Evolutionary conservation across 768 basidiomycete genomes (phyloP).

Genomic region (Termitomyces sp.): DNA sequence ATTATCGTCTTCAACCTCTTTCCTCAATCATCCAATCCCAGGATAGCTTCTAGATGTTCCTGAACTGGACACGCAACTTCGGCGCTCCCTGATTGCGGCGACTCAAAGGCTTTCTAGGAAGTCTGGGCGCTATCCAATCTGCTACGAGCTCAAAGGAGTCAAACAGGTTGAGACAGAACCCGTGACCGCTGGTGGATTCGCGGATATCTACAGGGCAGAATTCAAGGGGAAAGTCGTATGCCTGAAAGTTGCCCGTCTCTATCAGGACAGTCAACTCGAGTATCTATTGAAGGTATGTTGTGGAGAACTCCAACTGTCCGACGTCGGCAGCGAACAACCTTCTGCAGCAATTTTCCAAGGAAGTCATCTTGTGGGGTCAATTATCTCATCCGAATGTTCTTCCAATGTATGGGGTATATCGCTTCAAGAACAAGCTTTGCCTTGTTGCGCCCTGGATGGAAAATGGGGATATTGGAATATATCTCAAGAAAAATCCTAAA

Average conservation of each 20-base stretch:
- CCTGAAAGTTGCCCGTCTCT: not conserved
- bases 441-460: conserved; percentile 6
- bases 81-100: not conserved
- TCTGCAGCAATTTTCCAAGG: not conserved
- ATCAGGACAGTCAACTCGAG: not conserved
- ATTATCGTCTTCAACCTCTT: not conserved
- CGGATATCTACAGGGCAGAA: not conserved
- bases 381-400: not conserved
- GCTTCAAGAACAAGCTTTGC: not conserved
- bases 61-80: not conserved
- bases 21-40: not conserved
- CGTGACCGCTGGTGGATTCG: not conserved
- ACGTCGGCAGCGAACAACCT: too few species aligned
- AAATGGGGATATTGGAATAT: not conserved
- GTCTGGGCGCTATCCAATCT: not conserved
- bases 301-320: too few species aligned
- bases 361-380: not conserved
- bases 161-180: not conserved
- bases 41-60: not conserved
- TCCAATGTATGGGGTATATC: not conserved
- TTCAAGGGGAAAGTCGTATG: not conserved
- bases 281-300: not conserved
- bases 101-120: not conserved
- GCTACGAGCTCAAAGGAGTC: not conserved
- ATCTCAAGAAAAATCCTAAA: not conserved